Evolutionary conservation across 2,329 filamentous ascomycete genomes (phyloP), one percentile per base, ranked within the genome.

Genomic region (Lizonia empirigonia): DNA sequence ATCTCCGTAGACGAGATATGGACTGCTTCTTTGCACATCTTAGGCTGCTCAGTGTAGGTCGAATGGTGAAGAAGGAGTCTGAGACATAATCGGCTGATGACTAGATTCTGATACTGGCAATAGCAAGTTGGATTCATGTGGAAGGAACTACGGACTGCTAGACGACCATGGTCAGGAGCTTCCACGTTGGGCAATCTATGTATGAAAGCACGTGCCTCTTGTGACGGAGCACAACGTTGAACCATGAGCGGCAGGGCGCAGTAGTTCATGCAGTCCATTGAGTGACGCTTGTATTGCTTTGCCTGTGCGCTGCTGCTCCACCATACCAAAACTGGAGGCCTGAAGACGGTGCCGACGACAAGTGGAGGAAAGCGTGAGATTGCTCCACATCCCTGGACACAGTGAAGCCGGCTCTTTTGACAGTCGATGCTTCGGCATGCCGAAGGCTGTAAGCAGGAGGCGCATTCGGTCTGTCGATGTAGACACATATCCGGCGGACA

Each of bases 1-100:
- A 56, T 53, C 44, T 55, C 37, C 42, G 52, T 56, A 53, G 53
- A 41, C 53, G 57, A 27, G 24, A 32, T 41, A 15, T 33, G 34
- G 20, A 40, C 33, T 26, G 26, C 34, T 16, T 16, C 20, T 49
- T 38, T 12, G 39, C 37, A 42, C 10, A 42, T 38, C 41, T 27
- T 40, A n/a, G 41, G 41, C 36, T 39, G 48, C 32, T 36, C 36
- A 32, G 38, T 10, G 19, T 22, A 36, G 29, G 19, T 12, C 32
- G 26, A 19, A 41, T 24, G 18, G 29, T n/a, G 36, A 41, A 36
- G n/a, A 4, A 13, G 12, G 26, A 7, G 24, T 32, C 27, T 26
- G 26, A n/a, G 15, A 13, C 7, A 32, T 8, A n/a, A 19, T 12
- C 6, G 13, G 8, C 27, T 15, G 27, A 15, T 15, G 15, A n/a